Evolutionary conservation across 2,329 filamentous ascomycete genomes (phyloP).

Genomic region (Nemania abortiva): DNA sequence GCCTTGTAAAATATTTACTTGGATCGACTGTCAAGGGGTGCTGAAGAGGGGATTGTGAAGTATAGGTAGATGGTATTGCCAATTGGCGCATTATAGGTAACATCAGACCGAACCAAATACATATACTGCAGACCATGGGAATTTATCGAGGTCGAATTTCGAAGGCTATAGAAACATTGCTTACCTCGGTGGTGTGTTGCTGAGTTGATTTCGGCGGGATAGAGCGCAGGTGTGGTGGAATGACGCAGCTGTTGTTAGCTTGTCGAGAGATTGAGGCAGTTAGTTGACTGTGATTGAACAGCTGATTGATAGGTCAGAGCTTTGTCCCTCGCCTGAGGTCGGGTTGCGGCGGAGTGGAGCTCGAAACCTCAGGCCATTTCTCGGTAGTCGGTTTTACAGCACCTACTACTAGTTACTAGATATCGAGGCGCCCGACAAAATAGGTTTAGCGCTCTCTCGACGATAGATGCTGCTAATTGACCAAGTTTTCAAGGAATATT

Average conservation of each 20-base stretch:
- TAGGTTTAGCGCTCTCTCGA: neutral
- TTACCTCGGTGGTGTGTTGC: constrained; percentile 33
- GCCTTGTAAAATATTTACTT: constrained; percentile 10
- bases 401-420: too few species aligned
- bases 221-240: constrained; percentile 24
- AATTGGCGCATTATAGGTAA: neutral
- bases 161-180: neutral
- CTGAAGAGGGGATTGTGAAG: neutral
- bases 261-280: constrained; percentile 26
- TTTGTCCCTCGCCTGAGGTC: constrained; percentile 30
- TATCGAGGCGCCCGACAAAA: neutral
- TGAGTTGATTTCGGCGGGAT: neutral
- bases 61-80: neutral
- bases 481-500: neutral
- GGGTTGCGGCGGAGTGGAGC: constrained; percentile 34
- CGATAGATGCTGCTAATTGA: neutral
- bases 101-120: neutral
- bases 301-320: constrained; percentile 16
- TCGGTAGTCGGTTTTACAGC: neutral
- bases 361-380: constrained; percentile 35
- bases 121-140: neutral
- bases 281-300: constrained; percentile 29
- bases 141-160: neutral
- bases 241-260: constrained; percentile 33
- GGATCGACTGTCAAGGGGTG: neutral